Conservation (phyloP, 306 rosid genomes). For the Acacia melanoxylon region DNA sequence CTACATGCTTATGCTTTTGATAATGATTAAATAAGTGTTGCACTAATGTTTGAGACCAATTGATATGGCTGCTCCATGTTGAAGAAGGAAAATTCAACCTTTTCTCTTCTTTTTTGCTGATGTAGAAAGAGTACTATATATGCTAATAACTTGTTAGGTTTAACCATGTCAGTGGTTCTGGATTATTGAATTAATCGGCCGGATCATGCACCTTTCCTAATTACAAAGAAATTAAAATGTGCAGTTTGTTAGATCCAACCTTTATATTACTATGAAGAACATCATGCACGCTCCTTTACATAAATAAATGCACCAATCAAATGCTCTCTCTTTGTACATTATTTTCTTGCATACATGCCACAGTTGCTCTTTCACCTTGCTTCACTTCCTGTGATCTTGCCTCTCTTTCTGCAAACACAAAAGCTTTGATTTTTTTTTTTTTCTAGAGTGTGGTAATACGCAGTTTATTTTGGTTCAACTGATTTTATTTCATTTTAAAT, state of each 20-base stretch:
- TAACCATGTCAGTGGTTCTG: not conserved
- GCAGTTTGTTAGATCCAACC: not conserved
- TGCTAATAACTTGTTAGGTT: not conserved
- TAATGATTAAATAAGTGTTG: conserved; percentile 11
- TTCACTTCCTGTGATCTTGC: conserved; percentile 13
- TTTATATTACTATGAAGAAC: not conserved
- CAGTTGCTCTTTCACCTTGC: conserved; percentile 1
- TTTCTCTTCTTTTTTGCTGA: not conserved
- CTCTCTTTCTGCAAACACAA: conserved; percentile 29
- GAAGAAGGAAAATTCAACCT: not conserved
- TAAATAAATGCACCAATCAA: not conserved
- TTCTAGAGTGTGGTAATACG: not conserved
- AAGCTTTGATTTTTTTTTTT: not conserved
- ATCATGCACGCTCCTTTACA: not conserved
- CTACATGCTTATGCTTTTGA: conserved; percentile 30
- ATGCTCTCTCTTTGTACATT: not conserved
- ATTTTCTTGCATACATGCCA: conserved; percentile 19
- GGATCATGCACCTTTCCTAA: not conserved
- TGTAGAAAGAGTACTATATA: not conserved
- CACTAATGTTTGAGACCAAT: conserved; percentile 1
- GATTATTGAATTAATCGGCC: not conserved
- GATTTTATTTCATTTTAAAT: conserved; percentile 26
- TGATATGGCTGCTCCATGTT: not conserved
- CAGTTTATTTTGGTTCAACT: conserved; percentile 5
- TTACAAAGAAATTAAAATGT: not conserved